Evolutionary conservation across 75 land plant genomes (phyloP), one percentile per base, ranked within the genome.

Genomic region (Sequoia sempervirens): DNA sequence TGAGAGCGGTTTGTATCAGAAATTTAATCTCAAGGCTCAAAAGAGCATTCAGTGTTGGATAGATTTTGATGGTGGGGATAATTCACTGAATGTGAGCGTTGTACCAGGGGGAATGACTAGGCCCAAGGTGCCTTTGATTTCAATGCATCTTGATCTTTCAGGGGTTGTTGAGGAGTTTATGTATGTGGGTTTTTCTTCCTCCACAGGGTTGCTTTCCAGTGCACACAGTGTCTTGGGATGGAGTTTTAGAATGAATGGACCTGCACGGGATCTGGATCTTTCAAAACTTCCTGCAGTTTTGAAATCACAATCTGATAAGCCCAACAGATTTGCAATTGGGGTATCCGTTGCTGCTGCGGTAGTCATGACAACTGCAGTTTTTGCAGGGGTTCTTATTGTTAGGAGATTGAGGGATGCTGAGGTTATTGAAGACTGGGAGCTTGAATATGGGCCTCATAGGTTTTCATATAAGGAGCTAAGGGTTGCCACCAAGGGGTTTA

Each of bases 161-260:
- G 38, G 69, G 2, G 30, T 86, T 28, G 11, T 82, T 4, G 17
- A 38, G 15, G 84, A 86, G 20, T 43, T 76, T 32, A 90, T 84
- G 90, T 90, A 84, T 30, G 91, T 84, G 20, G 91, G 91, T 1
- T 88, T 90, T 83, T 88, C 90, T 13, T 72, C 87, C 58, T 74
- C 90, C 18, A 90, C 87, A 12, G 87, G 90, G 69, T 52, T 52
- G 72, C 40, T 80, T 18, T 80, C 89, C 5, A 69, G 47, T n/a
- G 70, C 70, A 7, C 91, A 89, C 37, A 76, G 76, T 2, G 32
- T 89, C 32, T 45, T 79, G 28, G 83, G 82, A 17, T 89, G 91
- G 91, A 87, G 84, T 38, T 89, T 89, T 47, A 79, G 15, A 26
- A 86, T 6, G 2, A 81, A 83, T 34, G 89, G 84, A 17, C 26